Evolutionary conservation across 495 filamentous ascomycete species (phyloP), one percentile per base, ranked within the genome.

Genomic region (Baudoinia panamericana): DNA sequence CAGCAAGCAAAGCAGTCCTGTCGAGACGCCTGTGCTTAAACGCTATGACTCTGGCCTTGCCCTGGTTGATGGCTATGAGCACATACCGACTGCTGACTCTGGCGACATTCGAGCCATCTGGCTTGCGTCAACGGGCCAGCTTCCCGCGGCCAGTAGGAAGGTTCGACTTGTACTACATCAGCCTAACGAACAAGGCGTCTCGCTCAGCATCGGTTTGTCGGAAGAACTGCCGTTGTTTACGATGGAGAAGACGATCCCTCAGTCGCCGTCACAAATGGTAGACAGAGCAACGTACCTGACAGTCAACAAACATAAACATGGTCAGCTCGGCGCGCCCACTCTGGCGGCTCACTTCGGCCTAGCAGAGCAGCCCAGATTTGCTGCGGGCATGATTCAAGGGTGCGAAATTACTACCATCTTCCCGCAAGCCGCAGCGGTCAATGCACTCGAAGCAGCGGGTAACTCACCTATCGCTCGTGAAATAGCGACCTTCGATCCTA

Each of bases 21-120:
- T 35, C 10, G 28, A 41, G 16, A 21, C 20, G 13, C 39, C 46
- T 5, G 15, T 15, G 9, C 8, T 46, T 10, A 13, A 38, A 15
- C 36, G 43, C 10, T 34, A 42, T 19, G 48, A 51, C 20, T 46
- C 43, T 18, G 32, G 17, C 9, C 8, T 43, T 18, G 38, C 36
- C 8, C 23, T 51, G 15, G 41, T 36, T 9, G 35, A 46, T 20
- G 48, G 30, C n/a, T 51, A 51, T 20, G 43, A 51, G 19, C 36
- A 41, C 17, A 42, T 51, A n/a, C 43, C 48, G 5, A 12, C 16
- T 7, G 48, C 48, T 6, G 27, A 41, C 10, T 27, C 4, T 16
- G n/a, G 22, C 18, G 48, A 51, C 19, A 20, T 51, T 2, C 31
- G 25, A 1, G 28, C 42, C 2, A 20, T 51, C 2, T 46, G 43